These are phyloP conservation scores for Leccinum insigne DNA, from an alignment of 1,284 basidiomycete species.

Conservation along the genomic window DNA sequence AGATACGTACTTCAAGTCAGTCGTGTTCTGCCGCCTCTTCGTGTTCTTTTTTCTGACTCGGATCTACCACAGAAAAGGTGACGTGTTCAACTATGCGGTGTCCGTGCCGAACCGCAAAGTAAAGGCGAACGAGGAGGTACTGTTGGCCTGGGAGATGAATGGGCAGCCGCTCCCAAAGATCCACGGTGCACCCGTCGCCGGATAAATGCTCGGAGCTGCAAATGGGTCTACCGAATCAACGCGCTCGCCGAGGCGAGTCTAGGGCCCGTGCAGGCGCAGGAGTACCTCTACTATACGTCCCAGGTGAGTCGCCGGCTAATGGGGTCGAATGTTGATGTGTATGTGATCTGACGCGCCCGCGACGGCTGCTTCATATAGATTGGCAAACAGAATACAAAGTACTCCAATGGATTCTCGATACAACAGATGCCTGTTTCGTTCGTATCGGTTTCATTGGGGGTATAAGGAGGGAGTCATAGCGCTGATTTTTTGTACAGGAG, in stretches of 20 bases:
- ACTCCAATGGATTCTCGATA: conserved; percentile 21
- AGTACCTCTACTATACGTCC: conserved; percentile 49
- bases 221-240: conserved; percentile 61
- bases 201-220: conserved; percentile 60
- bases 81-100: conserved; percentile 55
- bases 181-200: conserved; percentile 55
- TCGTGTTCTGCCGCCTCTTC: not conserved
- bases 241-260: conserved; percentile 48
- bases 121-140: conserved; percentile 47
- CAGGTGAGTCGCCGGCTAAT: conserved; percentile 10
- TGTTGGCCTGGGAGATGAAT: conserved; percentile 64
- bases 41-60: not conserved
- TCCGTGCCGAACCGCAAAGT: conserved; percentile 57
- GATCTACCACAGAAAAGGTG: conserved; percentile 39
- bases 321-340: not conserved
- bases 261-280: conserved; percentile 54
- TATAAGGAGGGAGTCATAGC: no score
- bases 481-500: conserved; percentile 10
- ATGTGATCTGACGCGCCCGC: not conserved
- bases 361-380: conserved; percentile 5
- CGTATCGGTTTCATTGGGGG: conserved; percentile 1
- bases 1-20: conserved; percentile 59
- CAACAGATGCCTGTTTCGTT: conserved; percentile 23
- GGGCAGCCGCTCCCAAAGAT: conserved; percentile 49
- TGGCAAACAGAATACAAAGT: conserved; percentile 18